Evolutionary conservation across 2,329 filamentous ascomycete species (phyloP), one percentile per base, ranked within the genome.

Genomic region (Paecilomyces fulvus): DNA sequence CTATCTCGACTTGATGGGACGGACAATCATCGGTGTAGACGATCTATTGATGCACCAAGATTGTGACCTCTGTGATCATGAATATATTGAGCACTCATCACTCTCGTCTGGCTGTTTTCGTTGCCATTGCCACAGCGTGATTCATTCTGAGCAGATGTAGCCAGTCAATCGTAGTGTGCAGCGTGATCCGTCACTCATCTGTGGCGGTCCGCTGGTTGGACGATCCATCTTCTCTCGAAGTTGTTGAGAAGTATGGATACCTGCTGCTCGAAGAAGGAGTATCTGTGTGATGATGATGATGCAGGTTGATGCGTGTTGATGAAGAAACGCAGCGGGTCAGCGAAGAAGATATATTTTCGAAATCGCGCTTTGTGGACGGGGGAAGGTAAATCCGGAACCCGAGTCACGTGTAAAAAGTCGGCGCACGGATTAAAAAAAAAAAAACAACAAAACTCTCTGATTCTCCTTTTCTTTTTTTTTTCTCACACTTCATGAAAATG

Each of bases 401-500:
- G 54, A 43, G 23, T 54, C 43, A 49, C 12, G 52, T 54, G 52
- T 31, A 49, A 20, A 33, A 33, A 28, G 20, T 17, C 1, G 30
- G 37, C 37, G 37, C 25, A 12, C 12, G 9, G 37, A 17, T 43
- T 43, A 21, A 43, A n/a, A 20, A 21, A 33, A n/a, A n/a, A n/a
- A n/a, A n/a, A n/a, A n/a, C n/a, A n/a, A n/a, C n/a, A n/a, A n/a
- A 30, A 12, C 53, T 48, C 14, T 49, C 52, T 50, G 53, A 21
- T 30, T 53, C 56, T 58, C 57, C 54, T 64, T 63, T 64, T 63
- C 64, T 68, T 62, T 64, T 57, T 51, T 58, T 58, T 64, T 56
- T 64, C 59, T 73, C 65, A 74, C 73, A 75, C 72, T 71, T 71
- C 61, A 65, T 65, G 37, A 70, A 64, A 54, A 59, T 56, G 65